Percentiles rank a stretch among this genome's conserved stretches.
These are phyloP conservation scores for Coleophoma eucalyptorum DNA, from an alignment of 2,329 filamentous ascomycete species.

Conservation along the genomic window DNA sequence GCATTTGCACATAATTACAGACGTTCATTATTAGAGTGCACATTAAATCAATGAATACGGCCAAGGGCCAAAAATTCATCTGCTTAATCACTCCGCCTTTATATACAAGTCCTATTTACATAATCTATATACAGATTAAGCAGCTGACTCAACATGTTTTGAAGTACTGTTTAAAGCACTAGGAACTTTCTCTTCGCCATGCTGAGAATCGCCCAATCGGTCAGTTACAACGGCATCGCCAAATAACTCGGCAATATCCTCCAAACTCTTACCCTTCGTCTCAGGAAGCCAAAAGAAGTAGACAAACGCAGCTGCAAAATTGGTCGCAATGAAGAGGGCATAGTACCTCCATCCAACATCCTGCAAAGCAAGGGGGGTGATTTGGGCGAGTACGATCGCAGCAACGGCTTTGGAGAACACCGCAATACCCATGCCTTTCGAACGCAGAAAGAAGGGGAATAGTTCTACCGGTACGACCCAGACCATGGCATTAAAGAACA, in stretches of 20 bases:
- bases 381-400: slow-evolving; percentile 26
- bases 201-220: background rate
- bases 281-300: slow-evolving; percentile 53
- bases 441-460: slow-evolving; percentile 28
- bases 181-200: background rate
- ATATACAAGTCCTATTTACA: too few relatives aligned
- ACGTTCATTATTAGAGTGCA: too few relatives aligned
- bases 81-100: too few relatives aligned
- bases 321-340: slow-evolving; percentile 31
- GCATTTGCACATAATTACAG: too few relatives aligned
- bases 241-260: slow-evolving; percentile 40
- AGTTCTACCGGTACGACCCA: slow-evolving; percentile 30
- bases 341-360: slow-evolving; percentile 35
- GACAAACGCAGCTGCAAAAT: slow-evolving; percentile 25
- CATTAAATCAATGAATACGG: too few relatives aligned
- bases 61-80: too few relatives aligned
- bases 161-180: background rate
- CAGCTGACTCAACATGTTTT: background rate
- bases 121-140: too few relatives aligned
- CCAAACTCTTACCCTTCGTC: slow-evolving; percentile 63
- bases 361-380: slow-evolving; percentile 31
- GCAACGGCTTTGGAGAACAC: slow-evolving; percentile 25
- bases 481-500: slow-evolving; percentile 33
- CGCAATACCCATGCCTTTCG: slow-evolving; percentile 27
- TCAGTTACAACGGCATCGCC: slow-evolving; percentile 11